Evolutionary conservation across 2,329 filamentous ascomycete genomes (phyloP).

Genomic region (Epichloe aotearoae): DNA sequence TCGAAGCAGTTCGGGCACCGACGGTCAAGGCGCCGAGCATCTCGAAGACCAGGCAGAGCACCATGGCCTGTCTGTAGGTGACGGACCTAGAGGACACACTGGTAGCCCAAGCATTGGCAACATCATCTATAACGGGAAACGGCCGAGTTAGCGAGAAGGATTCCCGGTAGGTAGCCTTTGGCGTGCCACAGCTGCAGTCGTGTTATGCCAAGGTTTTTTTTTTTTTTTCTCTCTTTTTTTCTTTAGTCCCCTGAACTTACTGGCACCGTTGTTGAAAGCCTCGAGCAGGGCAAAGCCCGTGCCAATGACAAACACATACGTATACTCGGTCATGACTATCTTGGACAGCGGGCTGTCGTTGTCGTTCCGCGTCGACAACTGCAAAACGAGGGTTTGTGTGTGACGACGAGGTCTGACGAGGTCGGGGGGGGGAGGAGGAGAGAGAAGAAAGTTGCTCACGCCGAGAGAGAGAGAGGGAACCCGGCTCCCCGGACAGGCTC

Average conservation of each 20-base stretch:
- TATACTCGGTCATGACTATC: constrained; percentile 49
- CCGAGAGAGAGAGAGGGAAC: not conserved
- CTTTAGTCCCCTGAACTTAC: constrained; percentile 33
- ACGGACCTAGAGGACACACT: constrained; percentile 65
- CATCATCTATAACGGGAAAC: constrained; percentile 47
- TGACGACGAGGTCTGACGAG: not conserved
- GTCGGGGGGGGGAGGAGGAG: not conserved
- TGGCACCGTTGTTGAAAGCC: constrained; percentile 68
- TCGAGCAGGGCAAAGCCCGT: constrained; percentile 64
- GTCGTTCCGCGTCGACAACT: not conserved
- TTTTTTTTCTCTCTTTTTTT: too few relatives aligned
- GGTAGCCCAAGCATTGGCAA: constrained; percentile 73
- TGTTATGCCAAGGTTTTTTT: too few relatives aligned
- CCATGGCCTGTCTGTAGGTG: constrained; percentile 54
- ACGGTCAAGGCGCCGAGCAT: constrained; percentile 52
- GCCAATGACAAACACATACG: constrained; percentile 63
- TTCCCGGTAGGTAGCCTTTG: not conserved
- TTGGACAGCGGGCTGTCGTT: constrained; percentile 15
- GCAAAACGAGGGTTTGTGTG: not conserved
- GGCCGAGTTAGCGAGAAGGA: constrained; percentile 5
- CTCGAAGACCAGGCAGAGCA: constrained; percentile 52
- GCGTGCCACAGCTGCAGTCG: too few relatives aligned
- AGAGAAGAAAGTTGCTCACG: not conserved
- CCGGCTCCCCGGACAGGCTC: not conserved
- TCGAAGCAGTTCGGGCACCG: constrained; percentile 54